Conservation (phyloP, 1,284 basidiomycete genomes). For the Heterobasidion irregulare region DNA sequence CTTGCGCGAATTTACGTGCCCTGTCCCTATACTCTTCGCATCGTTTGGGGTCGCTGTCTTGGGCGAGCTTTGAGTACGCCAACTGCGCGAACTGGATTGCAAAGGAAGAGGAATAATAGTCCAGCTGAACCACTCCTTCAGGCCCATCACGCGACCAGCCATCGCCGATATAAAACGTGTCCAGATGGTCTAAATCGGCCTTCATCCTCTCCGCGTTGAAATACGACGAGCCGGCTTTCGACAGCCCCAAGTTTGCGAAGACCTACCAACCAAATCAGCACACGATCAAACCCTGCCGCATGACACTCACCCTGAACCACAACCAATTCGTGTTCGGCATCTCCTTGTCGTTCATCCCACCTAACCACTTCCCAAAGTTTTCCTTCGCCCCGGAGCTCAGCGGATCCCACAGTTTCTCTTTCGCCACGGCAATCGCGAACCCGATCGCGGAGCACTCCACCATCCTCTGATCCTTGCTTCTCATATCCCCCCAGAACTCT, state of each 20-base stretch:
- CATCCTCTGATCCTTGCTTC: constrained; percentile 74
- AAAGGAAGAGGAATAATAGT: constrained; percentile 57
- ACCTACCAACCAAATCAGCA: constrained; percentile 29
- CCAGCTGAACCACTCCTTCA: constrained; percentile 69
- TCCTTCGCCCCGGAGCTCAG: constrained; percentile 44
- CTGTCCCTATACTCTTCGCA: constrained; percentile 58
- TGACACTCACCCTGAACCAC: constrained; percentile 56
- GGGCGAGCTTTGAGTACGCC: constrained; percentile 61
- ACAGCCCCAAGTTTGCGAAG: constrained; percentile 70
- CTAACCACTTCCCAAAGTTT: constrained; percentile 60
- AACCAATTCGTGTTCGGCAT: constrained; percentile 76
- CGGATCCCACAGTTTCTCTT: constrained; percentile 58
- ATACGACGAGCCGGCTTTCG: constrained; percentile 48
- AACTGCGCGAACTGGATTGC: constrained; percentile 74
- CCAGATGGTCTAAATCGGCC: constrained; percentile 67
- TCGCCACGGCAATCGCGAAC: constrained; percentile 59
- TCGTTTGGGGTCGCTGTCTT: constrained; percentile 53
- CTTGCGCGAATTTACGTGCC: constrained; percentile 54
- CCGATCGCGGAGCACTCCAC: constrained; percentile 77
- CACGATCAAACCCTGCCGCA: too few relatives aligned
- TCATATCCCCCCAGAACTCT: constrained; percentile 74
- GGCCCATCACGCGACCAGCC: constrained; percentile 77
- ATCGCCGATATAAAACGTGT: constrained; percentile 71
- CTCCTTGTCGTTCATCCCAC: constrained; percentile 69
- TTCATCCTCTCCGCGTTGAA: constrained; percentile 59